Conservation (phyloP, 2,329 filamentous ascomycete genomes). For the Bipolaris victoriae region DNA sequence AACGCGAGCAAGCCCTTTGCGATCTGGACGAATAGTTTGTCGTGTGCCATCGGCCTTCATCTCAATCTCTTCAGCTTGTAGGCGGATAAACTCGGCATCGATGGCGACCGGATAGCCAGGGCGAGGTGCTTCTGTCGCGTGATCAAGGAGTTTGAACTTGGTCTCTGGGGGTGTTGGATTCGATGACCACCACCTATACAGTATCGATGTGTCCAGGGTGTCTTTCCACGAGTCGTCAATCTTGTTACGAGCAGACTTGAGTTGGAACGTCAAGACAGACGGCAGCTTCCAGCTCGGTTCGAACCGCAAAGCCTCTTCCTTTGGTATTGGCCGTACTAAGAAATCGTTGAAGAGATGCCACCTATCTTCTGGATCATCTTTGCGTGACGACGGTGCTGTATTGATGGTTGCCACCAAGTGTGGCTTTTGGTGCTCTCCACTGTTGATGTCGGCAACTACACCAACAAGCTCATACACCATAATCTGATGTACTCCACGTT, state of each 20-base stretch:
- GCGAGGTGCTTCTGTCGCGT: conserved; percentile 68
- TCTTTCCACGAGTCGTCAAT: conserved; percentile 88
- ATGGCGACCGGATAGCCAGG: conserved; percentile 81
- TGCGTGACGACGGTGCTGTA: conserved; percentile 70
- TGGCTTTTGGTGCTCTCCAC: conserved; percentile 80
- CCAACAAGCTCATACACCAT: conserved; percentile 91
- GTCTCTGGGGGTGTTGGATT: conserved; percentile 52
- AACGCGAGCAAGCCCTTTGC: conserved; percentile 89
- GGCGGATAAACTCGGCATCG: conserved; percentile 94
- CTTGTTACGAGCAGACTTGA: conserved; percentile 78
- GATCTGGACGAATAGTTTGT: conserved; percentile 88
- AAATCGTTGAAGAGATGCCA: conserved; percentile 99
- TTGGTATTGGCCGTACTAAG: conserved; percentile 78
- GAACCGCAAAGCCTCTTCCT: conserved; percentile 86
- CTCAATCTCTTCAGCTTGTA: conserved; percentile 92
- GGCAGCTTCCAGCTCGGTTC: conserved; percentile 92
- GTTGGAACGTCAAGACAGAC: conserved; percentile 84
- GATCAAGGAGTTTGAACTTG: conserved; percentile 66
- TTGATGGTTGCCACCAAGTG: conserved; percentile 93
- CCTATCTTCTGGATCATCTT: conserved; percentile 66
- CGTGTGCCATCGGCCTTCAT: conserved; percentile 93
- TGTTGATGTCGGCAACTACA: conserved; percentile 87
- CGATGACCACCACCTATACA: conserved; percentile 74
- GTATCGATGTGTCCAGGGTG: conserved; percentile 78
- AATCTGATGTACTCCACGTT: conserved; percentile 79